phyloP scores from a whole-genome alignment of 768 basidiomycete species.

The Galerina sulciceps region DNA sequence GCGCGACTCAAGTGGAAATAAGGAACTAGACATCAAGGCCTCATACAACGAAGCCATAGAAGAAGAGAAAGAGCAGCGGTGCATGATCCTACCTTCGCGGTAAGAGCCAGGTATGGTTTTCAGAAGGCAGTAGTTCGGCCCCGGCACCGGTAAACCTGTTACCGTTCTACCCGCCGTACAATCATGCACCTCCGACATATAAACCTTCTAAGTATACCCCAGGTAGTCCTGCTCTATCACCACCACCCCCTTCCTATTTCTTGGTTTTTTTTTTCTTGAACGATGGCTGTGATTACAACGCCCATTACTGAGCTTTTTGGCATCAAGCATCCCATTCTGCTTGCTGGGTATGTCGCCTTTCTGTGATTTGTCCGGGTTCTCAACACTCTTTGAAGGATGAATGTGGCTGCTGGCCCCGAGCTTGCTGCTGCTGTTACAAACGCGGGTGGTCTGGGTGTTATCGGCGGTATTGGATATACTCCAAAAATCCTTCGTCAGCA shows the following conservation, averaged over 20 bases:
- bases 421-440: conserved; percentile 94
- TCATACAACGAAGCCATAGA: too few relatives aligned
- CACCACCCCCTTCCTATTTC: conserved; percentile 8
- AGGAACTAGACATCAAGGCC: too few relatives aligned
- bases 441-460: conserved; percentile 91
- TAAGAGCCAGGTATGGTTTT: too few relatives aligned
- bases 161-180: too few relatives aligned
- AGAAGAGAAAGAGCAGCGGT: too few relatives aligned
- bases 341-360: conserved; percentile 61
- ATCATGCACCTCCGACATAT: not conserved
- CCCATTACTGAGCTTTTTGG: conserved; percentile 90
- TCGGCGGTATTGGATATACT: conserved; percentile 88
- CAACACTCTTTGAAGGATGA: conserved; percentile 40
- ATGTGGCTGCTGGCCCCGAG: conserved; percentile 63
- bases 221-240: not conserved
- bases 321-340: conserved; percentile 86
- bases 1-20: too few relatives aligned
- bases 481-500: conserved; percentile 80
- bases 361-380: not conserved
- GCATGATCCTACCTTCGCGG: too few relatives aligned
- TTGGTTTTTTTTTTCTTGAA: conserved; percentile 9
- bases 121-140: too few relatives aligned
- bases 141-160: too few relatives aligned
- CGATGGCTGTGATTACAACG: conserved; percentile 72
- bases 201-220: conserved; percentile 2